These are phyloP conservation scores for Allium cepa DNA, from an alignment of 106 monocot species.

Conservation along the genomic window DNA sequence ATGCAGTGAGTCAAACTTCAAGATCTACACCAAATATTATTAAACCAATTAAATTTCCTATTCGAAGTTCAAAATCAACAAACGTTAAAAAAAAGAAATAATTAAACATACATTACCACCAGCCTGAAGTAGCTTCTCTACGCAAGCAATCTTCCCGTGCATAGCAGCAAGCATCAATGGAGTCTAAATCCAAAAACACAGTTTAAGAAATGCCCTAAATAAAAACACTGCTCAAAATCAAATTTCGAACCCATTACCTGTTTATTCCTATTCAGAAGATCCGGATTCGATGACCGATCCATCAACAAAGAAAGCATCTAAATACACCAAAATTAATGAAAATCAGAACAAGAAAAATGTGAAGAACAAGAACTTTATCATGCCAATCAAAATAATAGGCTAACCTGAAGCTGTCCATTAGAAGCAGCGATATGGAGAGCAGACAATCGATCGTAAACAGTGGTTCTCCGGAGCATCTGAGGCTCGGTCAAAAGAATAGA, in stretches of 20 bases:
- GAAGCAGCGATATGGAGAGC: slow-evolving; percentile 89
- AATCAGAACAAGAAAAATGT: not conserved
- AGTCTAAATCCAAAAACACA: slow-evolving; percentile 40
- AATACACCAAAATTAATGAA: not conserved
- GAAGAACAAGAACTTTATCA: not conserved
- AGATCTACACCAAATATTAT: slow-evolving; percentile 35
- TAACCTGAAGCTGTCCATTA: slow-evolving; percentile 63
- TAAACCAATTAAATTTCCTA: slow-evolving; percentile 1
- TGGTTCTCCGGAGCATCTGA: slow-evolving; percentile 28
- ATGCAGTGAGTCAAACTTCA: slow-evolving; percentile 83
- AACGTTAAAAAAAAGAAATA: not conserved
- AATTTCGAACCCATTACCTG: slow-evolving; percentile 45
- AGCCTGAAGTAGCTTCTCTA: slow-evolving; percentile 66
- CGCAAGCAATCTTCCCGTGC: slow-evolving; percentile 82
- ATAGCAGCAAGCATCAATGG: slow-evolving; percentile 92
- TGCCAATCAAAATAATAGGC: not conserved
- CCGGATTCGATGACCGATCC: slow-evolving; percentile 38
- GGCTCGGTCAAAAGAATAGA: slow-evolving; percentile 27
- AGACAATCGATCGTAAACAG: slow-evolving; percentile 72
- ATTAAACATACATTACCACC: slow-evolving; percentile 60
- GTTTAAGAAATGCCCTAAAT: not conserved
- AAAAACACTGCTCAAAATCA: not conserved
- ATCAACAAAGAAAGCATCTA: slow-evolving; percentile 64
- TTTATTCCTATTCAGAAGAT: slow-evolving; percentile 63
- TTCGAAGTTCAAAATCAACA: not conserved